Conservation (phyloP, 1,139 yeast genomes). For the Suhomyces guaymorum region DNA sequence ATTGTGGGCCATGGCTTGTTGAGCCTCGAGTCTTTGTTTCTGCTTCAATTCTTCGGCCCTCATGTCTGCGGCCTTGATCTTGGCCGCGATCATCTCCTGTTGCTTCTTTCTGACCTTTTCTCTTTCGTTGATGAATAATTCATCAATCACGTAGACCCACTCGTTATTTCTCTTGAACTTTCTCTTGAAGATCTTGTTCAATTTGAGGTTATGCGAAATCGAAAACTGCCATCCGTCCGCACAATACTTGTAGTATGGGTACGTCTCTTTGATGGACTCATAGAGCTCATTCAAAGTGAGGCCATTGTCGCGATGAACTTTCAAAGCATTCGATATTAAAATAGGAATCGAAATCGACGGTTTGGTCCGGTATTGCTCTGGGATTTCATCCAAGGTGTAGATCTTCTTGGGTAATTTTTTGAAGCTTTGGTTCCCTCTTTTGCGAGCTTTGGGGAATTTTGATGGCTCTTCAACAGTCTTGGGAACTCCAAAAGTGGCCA, state of each 20-base stretch:
- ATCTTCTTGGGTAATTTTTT: constrained; percentile 56
- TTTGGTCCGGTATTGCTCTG: constrained; percentile 78
- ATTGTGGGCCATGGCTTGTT: constrained; percentile 27
- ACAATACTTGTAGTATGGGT: constrained; percentile 89
- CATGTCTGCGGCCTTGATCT: constrained; percentile 56
- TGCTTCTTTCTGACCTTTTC: constrained; percentile 74
- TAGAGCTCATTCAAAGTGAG: constrained; percentile 84
- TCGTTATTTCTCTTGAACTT: constrained; percentile 79
- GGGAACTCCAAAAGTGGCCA: constrained; percentile 35
- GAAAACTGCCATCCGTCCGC: constrained; percentile 98
- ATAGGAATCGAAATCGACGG: constrained; percentile 81
- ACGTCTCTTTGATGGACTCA: constrained; percentile 79
- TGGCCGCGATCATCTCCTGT: constrained; percentile 59
- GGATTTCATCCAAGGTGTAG: constrained; percentile 75
- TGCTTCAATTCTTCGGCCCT: constrained; percentile 54
- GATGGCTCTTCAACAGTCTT: constrained; percentile 36
- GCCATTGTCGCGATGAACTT: constrained; percentile 66
- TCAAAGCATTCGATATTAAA: constrained; percentile 75
- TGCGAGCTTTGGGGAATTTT: constrained; percentile 52
- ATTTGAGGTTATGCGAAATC: constrained; percentile 82
- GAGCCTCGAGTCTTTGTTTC: constrained; percentile 37
- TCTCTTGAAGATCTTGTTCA: constrained; percentile 81
- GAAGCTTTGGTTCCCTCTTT: constrained; percentile 26
- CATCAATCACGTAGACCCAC: constrained; percentile 92
- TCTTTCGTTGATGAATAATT: constrained; percentile 75